phyloP scores from a whole-genome alignment of 176 grass and related monocot genomes.

The Microstegium vimineum region DNA sequence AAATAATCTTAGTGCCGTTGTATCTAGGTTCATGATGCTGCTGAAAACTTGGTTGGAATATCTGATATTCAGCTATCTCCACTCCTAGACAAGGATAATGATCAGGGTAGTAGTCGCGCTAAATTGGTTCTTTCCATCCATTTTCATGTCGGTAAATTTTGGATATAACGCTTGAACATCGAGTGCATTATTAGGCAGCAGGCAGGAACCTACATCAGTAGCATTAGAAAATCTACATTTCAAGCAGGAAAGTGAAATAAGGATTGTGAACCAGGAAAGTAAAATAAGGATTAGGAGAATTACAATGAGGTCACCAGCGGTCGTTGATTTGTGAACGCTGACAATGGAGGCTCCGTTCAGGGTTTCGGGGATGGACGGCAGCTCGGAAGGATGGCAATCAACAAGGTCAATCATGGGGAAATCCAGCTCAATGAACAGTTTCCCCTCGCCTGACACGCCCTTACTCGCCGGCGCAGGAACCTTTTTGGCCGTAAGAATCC shows the following conservation, averaged over 20 bases:
- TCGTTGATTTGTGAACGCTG: conserved; percentile 50
- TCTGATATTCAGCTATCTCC: background rate
- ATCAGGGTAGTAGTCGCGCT: background rate
- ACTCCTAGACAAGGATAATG: background rate
- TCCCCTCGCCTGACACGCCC: conserved; percentile 9
- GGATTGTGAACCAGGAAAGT: background rate
- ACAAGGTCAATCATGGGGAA: conserved; percentile 55
- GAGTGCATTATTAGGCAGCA: background rate
- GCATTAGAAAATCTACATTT: background rate
- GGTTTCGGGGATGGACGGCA: conserved; percentile 48
- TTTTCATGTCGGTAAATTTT: background rate
- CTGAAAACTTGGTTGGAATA: background rate
- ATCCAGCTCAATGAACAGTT: conserved; percentile 61
- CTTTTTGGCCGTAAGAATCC: conserved; percentile 54
- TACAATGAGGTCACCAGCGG: conserved; percentile 53
- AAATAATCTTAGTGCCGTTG: no score
- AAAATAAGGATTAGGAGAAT: background rate
- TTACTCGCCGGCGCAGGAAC: conserved; percentile 1
- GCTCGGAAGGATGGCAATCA: conserved; percentile 26
- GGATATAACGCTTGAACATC: background rate
- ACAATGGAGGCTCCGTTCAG: conserved; percentile 46
- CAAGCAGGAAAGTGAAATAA: background rate
- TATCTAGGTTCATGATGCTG: background rate
- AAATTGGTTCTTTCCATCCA: background rate
- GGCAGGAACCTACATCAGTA: background rate